These are phyloP conservation scores for Erucastrum elatum DNA, from an alignment of 345 rosid genomes.

Conservation along the genomic window DNA sequence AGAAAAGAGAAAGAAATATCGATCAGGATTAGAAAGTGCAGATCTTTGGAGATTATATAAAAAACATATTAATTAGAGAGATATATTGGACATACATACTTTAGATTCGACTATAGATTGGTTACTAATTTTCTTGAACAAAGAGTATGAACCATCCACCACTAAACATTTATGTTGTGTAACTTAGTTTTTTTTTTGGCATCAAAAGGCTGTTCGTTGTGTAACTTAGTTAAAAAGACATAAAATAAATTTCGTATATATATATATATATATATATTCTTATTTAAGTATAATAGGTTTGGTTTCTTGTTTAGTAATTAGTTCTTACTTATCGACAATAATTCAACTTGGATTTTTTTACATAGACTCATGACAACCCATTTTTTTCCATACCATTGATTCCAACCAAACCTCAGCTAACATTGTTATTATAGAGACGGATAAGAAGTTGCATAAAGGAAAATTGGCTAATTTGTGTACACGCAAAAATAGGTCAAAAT, in stretches of 20 bases:
- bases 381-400: neutral
- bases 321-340: neutral
- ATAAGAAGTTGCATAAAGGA: neutral
- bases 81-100: slow-evolving; percentile 9
- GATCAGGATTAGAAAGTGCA: slow-evolving; percentile 70
- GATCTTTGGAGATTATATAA: slow-evolving; percentile 48
- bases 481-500: too few relatives aligned
- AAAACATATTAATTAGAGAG: slow-evolving; percentile 8
- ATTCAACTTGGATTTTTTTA: neutral
- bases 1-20: slow-evolving; percentile 39
- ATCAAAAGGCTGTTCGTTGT: too few relatives aligned
- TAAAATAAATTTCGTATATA: neutral
- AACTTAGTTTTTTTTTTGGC: neutral
- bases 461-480: neutral
- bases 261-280: too few relatives aligned
- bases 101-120: slow-evolving; percentile 26
- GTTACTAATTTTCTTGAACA: slow-evolving; percentile 19
- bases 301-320: slow-evolving; percentile 1
- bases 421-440: slow-evolving; percentile 18
- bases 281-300: neutral
- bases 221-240: neutral
- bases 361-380: neutral
- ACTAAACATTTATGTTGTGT: neutral
- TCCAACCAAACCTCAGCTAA: slow-evolving; percentile 36
- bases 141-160: neutral